A percentile compares a stretch with the other conserved stretches of the same genome.
phyloP scores from a whole-genome alignment of 1,139 yeast species.

The Hansenula anomala region DNA sequence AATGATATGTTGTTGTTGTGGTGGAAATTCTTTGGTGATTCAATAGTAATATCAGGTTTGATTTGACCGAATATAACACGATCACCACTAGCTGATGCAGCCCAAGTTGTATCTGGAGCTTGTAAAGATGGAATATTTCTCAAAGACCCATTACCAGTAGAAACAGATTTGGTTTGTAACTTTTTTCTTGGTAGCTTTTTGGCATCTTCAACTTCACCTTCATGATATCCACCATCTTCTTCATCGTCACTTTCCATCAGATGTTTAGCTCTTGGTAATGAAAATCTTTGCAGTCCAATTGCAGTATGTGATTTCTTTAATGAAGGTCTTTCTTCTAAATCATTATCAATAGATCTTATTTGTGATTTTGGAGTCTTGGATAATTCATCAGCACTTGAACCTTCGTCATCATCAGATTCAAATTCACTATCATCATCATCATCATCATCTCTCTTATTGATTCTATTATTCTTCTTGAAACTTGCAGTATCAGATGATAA shows the following conservation, averaged over 20 bases:
- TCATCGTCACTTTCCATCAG: constrained; percentile 7
- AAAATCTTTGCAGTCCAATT: constrained; percentile 28
- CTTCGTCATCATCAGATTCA: constrained; percentile 15
- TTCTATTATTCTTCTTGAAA: constrained; percentile 2
- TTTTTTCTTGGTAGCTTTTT: constrained; percentile 15
- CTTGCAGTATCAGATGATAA: constrained; percentile 3
- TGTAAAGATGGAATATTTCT: constrained; percentile 33
- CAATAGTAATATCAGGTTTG: constrained; percentile 9
- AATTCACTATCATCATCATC: constrained; percentile 13
- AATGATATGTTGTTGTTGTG: too few species aligned
- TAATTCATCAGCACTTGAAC: constrained; percentile 3
- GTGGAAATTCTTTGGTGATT: constrained; percentile 8
- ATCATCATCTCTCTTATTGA: constrained; percentile 3
- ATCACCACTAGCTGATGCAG: constrained; percentile 32
- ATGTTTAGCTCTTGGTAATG: constrained; percentile 8
- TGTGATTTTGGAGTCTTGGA: constrained; percentile 20
- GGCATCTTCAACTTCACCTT: constrained; percentile 6
- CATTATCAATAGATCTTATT: constrained; percentile 13
- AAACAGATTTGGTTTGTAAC: constrained; percentile 10
- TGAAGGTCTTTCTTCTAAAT: constrained; percentile 16
- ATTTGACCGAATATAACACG: constrained; percentile 25
- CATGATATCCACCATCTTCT: too few species aligned
- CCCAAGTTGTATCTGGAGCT: constrained; percentile 36
- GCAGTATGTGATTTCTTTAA: constrained; percentile 30
- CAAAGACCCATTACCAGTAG: constrained; percentile 14